Evolutionary conservation across 169 alveolate genomes (phyloP).

Genomic region (Theileria equi): DNA sequence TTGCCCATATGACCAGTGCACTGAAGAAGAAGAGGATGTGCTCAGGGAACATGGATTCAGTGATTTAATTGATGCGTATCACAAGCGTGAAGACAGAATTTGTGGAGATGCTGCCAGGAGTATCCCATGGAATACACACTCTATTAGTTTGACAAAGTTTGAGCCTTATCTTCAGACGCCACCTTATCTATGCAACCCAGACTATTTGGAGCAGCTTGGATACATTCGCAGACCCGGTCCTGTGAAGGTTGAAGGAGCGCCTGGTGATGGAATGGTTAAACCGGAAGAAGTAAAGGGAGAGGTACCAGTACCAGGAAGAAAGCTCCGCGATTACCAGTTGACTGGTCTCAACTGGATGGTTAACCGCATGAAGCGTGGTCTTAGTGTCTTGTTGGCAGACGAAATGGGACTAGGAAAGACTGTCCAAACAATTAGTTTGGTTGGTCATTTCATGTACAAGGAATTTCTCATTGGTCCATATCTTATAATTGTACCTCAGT

Average conservation of each 20-base stretch:
- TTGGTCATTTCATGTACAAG: constrained; percentile 83
- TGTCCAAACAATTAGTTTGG: constrained; percentile 89
- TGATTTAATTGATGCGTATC: constrained; percentile 71
- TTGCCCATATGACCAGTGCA: constrained; percentile 88
- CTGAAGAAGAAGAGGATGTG: constrained; percentile 83
- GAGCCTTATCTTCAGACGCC: constrained; percentile 88
- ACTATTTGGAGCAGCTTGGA: constrained; percentile 15
- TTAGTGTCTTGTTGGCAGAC: constrained; percentile 91
- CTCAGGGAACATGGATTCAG: constrained; percentile 78
- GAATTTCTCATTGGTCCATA: constrained; percentile 87
- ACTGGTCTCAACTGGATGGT: constrained; percentile 94
- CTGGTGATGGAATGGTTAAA: not conserved
- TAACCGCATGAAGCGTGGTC: constrained; percentile 89
- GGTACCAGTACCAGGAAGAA: constrained; percentile 38
- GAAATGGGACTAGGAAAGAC: constrained; percentile 96
- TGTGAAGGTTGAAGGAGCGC: not conserved
- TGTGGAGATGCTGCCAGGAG: constrained; percentile 66
- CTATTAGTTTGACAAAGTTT: constrained; percentile 79
- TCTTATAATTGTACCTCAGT: constrained; percentile 93
- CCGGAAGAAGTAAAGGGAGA: not conserved
- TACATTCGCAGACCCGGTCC: constrained; percentile 5
- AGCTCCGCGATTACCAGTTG: constrained; percentile 91
- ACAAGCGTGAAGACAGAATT: constrained; percentile 78
- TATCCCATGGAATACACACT: constrained; percentile 78
- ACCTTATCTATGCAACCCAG: constrained; percentile 66